These are phyloP conservation scores for Dryadomyces quercus-mongolicae DNA, from an alignment of 2,329 filamentous ascomycete species.

Conservation along the genomic window DNA sequence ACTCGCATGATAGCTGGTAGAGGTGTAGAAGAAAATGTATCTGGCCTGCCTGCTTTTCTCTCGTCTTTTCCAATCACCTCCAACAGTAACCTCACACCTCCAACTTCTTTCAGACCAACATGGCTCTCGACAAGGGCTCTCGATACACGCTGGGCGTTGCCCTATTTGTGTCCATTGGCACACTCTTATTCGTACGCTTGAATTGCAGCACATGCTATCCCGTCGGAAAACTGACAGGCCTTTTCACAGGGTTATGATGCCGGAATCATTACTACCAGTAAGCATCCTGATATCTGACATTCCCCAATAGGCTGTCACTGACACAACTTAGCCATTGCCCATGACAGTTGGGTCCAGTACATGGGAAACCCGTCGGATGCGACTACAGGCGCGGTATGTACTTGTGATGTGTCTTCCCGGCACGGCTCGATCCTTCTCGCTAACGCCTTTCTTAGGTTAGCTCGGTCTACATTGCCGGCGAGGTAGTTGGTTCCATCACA, in stretches of 20 bases:
- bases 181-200: slow-evolving; percentile 40
- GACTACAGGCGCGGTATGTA: slow-evolving; percentile 36
- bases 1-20: no score
- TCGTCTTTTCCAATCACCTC: background rate
- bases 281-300: slow-evolving; percentile 10
- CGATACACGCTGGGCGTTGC: slow-evolving; percentile 24
- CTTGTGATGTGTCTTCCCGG: background rate
- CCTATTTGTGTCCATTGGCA: slow-evolving; percentile 45
- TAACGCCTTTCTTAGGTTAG: slow-evolving; percentile 28
- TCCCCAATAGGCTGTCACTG: background rate
- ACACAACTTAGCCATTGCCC: slow-evolving; percentile 37
- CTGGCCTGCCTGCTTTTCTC: background rate
- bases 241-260: slow-evolving; percentile 46
- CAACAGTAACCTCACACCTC: no score
- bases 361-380: slow-evolving; percentile 42
- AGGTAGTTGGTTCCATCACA: slow-evolving; percentile 39
- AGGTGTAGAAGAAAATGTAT: background rate
- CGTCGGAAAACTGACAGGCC: background rate
- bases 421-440: background rate
- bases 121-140: background rate
- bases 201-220: background rate
- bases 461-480: slow-evolving; percentile 46
- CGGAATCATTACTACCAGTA: slow-evolving; percentile 46
- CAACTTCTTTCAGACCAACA: background rate
- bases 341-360: slow-evolving; percentile 46